Conservation (phyloP, 192 early-diverging fungal species). For the Mortierella claussenii region DNA sequence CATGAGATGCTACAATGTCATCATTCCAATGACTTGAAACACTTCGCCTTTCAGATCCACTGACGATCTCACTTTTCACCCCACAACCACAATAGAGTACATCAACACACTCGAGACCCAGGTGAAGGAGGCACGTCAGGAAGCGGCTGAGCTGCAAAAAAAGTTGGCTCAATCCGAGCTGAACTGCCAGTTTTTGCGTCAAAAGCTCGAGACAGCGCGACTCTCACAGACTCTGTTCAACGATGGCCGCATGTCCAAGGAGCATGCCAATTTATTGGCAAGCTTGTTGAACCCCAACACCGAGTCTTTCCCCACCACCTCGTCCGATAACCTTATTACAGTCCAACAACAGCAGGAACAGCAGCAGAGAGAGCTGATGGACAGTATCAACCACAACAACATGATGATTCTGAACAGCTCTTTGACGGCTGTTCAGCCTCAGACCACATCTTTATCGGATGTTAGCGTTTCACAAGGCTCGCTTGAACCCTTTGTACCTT, state of each 20-base stretch:
- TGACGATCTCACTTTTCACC: too few relatives aligned
- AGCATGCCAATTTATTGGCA: slow-evolving; percentile 46
- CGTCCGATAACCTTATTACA: background rate
- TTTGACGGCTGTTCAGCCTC: slow-evolving; percentile 7
- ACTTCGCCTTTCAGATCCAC: background rate
- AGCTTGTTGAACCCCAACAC: slow-evolving; percentile 50
- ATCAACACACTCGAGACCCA: slow-evolving; percentile 70
- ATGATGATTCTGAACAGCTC: slow-evolving; percentile 51
- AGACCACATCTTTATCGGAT: background rate
- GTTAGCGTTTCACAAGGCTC: slow-evolving; percentile 10
- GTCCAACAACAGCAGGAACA: slow-evolving; percentile 36
- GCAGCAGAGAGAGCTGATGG: slow-evolving; percentile 49
- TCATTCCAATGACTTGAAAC: background rate
- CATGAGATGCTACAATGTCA: background rate
- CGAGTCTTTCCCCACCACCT: slow-evolving; percentile 44
- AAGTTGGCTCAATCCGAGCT: slow-evolving; percentile 54
- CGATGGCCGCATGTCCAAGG: slow-evolving; percentile 39
- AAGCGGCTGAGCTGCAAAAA: slow-evolving; percentile 58
- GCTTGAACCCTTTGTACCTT: slow-evolving; percentile 42
- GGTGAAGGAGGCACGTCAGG: slow-evolving; percentile 62
- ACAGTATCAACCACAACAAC: slow-evolving; percentile 44
- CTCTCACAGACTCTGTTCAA: slow-evolving; percentile 48
- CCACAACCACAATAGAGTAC: slow-evolving; percentile 56
- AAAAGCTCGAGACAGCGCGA: slow-evolving; percentile 39
- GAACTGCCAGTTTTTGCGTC: slow-evolving; percentile 41